Base-by-base conservation (phyloP, 2,329 filamentous ascomycete genomes). In the Alternaria novae-zelandiae region DNA sequence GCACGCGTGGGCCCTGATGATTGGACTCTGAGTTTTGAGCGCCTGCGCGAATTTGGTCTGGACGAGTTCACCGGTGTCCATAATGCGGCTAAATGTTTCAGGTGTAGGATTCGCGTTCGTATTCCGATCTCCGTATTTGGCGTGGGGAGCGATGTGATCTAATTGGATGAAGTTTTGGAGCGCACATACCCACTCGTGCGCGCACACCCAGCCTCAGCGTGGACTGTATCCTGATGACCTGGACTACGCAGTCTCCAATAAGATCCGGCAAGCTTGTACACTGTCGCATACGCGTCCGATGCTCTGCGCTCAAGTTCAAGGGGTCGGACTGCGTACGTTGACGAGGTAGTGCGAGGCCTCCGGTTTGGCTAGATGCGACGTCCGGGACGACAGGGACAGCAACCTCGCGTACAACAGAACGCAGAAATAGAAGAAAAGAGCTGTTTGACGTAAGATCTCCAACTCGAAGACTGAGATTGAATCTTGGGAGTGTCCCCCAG, bases 21-120 rank as follows among this genome's bases (percentile, higher is more conserved):
- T 53, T 20, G 64, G 56, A 21, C 66, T 64, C 68, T 79, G 77
- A 1, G 67, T 75, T 28, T 69, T 63, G 21, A 79, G 59, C 2
- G 71, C 71, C 20, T 69, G 66, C 10, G 74, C 67, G 23, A 68
- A 79, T 21, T 69, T 68, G 6, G 73, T 67, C 6, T 74, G 72
- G n/a, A 72, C 72, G 10, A 69, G 44, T 57, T 71, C 64, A 47
- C 64, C 66, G 28, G 61, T 13, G 4, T 55, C 66, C 71, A 77
- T 78, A 20, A 12, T 70, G 47, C 21, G 43, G 53, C 49, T 9
- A 9, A 13, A 10, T 11, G 20, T 9, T 4, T 59, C 58, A 61
- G 36, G 59, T 62, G 32, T 25, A 49, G 21, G 2, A 21, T 25
- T 53, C 32, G 25, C 17, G 21, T 56, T 57, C 32, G 44, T 54